Evolutionary conservation across 495 filamentous ascomycete genomes (phyloP).

Genomic region (Penicillium robsamsonii): DNA sequence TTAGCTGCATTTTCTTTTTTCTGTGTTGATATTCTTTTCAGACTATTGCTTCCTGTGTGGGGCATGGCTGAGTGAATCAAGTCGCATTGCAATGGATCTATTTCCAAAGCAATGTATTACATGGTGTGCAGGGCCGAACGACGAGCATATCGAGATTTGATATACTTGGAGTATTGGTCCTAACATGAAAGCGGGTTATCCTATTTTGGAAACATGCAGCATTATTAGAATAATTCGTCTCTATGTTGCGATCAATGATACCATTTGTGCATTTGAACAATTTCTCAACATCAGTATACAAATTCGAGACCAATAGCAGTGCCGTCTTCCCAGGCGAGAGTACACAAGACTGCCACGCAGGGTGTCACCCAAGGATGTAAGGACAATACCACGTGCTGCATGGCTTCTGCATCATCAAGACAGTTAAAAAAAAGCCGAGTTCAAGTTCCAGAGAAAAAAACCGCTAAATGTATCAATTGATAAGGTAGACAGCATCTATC

Average conservation of each 20-base stretch:
- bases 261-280: conserved; percentile 18
- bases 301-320: neutral
- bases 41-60: neutral
- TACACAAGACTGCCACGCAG: neutral
- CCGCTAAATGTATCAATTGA: conserved; percentile 10
- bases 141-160: neutral
- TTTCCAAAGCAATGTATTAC: neutral
- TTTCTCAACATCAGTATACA: neutral
- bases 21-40: neutral
- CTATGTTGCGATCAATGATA: conserved; percentile 26
- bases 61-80: neutral
- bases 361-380: conserved; percentile 1
- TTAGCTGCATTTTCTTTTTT: neutral
- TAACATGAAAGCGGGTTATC: conserved; percentile 4
- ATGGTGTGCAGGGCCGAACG: neutral
- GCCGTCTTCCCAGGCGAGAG: neutral
- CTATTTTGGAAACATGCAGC: conserved; percentile 17
- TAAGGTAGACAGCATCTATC: neutral
- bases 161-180: neutral
- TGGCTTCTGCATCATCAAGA: neutral
- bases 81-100: neutral
- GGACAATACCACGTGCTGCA: neutral
- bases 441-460: neutral
- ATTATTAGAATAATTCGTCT: conserved; percentile 17
- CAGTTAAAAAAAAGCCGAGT: neutral